These are phyloP conservation scores for Lactarius deliciosus DNA, from an alignment of 768 basidiomycete genomes.

Conservation along the genomic window DNA sequence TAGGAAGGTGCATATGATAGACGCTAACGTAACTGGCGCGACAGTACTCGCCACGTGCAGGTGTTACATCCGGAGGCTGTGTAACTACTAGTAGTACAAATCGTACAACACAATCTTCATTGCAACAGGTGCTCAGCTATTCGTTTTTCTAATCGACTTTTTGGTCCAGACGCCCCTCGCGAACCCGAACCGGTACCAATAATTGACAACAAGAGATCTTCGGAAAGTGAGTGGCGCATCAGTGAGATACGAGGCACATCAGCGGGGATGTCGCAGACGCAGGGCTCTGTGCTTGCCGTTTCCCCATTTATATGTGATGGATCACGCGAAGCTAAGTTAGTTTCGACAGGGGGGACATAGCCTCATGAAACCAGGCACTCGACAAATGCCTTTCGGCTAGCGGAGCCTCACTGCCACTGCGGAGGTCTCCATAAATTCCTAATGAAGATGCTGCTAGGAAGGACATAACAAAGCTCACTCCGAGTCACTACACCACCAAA, in stretches of 20 bases:
- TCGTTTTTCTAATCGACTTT: conserved; percentile 30
- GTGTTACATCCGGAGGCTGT: no score
- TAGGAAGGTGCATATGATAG: neutral
- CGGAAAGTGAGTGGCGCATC: neutral
- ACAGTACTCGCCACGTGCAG: conserved; percentile 3
- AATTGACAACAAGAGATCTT: conserved; percentile 7
- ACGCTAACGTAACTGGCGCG: neutral
- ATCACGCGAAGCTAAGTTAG: conserved; percentile 3
- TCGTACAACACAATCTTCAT: neutral
- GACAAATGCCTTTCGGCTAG: no score
- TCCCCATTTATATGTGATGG: conserved; percentile 3
- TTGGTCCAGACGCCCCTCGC: conserved; percentile 12
- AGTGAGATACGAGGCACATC: neutral
- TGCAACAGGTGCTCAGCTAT: conserved; percentile 14
- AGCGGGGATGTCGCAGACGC: neutral
- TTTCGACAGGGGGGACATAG: neutral
- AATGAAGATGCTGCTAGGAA: no score
- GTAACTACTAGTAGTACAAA: neutral
- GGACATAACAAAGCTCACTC: no score
- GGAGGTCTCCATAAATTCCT: no score
- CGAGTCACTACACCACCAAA: no score
- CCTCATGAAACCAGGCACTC: no score
- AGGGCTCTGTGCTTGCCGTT: neutral
- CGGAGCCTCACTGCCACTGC: no score
- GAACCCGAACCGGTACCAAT: conserved; percentile 5